Conservation (phyloP, 768 basidiomycete genomes). For the Naganishia antarctica region DNA sequence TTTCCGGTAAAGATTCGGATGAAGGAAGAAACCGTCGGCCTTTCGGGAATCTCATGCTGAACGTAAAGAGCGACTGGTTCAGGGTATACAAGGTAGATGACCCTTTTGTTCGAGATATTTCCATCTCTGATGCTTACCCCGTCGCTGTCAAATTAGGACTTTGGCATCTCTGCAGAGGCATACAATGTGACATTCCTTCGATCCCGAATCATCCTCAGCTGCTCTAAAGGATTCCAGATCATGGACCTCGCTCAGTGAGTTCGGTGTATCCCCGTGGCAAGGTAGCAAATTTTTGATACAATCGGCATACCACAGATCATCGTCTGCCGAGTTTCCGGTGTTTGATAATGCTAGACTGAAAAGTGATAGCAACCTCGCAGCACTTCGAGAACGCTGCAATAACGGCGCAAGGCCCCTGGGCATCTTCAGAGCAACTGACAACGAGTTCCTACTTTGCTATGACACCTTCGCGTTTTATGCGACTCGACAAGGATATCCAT, state of each 20-base stretch:
- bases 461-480: conserved; percentile 88
- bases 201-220: conserved; percentile 77
- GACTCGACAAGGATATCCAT: conserved; percentile 83
- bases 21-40: conserved; percentile 48
- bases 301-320: conserved; percentile 57
- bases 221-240: conserved; percentile 91
- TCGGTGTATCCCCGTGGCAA: conserved; percentile 8
- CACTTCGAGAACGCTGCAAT: conserved; percentile 71
- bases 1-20: conserved; percentile 77
- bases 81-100: conserved; percentile 65
- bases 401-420: conserved; percentile 69
- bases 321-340: conserved; percentile 77
- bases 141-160: conserved; percentile 63
- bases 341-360: conserved; percentile 54
- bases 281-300: background rate
- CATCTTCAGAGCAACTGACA: conserved; percentile 81
- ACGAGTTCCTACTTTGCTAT: conserved; percentile 67
- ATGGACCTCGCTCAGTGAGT: conserved; percentile 90
- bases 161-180: conserved; percentile 86
- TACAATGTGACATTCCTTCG: conserved; percentile 88
- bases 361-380: conserved; percentile 64
- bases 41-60: conserved; percentile 51
- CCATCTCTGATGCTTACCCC: conserved; percentile 3
- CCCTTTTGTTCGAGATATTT: conserved; percentile 26
- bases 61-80: conserved; percentile 89